Conservation (phyloP, 2,329 filamentous ascomycete genomes). For the Fusarium hostae region DNA sequence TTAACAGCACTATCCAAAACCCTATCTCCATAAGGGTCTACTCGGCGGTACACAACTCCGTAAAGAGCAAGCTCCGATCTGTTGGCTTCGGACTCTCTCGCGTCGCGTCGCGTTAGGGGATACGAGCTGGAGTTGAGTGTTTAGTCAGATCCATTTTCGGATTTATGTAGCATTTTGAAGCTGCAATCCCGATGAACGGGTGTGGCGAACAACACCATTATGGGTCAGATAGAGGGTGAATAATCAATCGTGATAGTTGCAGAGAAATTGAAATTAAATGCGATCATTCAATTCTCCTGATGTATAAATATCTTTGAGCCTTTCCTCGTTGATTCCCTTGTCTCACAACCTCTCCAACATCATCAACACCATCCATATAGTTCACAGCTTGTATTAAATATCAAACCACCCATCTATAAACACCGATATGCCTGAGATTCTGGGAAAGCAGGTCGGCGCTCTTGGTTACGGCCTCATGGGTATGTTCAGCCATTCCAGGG, state of each 20-base stretch:
- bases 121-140: not conserved
- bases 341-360: not conserved
- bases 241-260: not conserved
- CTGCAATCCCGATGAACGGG: slow-evolving; percentile 14
- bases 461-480: slow-evolving; percentile 68
- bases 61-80: not conserved
- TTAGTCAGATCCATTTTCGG: slow-evolving; percentile 7
- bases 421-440: slow-evolving; percentile 44
- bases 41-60: not conserved
- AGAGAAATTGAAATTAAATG: not conserved
- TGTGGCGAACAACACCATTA: not conserved
- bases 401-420: not conserved
- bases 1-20: not conserved
- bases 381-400: not conserved
- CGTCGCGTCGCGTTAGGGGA: not conserved
- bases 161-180: not conserved
- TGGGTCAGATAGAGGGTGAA: not conserved
- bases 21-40: not conserved
- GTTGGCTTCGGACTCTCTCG: not conserved
- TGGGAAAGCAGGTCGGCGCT: slow-evolving; percentile 58
- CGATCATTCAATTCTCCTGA: not conserved
- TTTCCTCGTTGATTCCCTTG: not conserved
- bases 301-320: not conserved
- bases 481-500: slow-evolving; percentile 36
- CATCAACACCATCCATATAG: not conserved